Conservation (phyloP, 208 protist genomes). For the Leishmania tarentolae region DNA sequence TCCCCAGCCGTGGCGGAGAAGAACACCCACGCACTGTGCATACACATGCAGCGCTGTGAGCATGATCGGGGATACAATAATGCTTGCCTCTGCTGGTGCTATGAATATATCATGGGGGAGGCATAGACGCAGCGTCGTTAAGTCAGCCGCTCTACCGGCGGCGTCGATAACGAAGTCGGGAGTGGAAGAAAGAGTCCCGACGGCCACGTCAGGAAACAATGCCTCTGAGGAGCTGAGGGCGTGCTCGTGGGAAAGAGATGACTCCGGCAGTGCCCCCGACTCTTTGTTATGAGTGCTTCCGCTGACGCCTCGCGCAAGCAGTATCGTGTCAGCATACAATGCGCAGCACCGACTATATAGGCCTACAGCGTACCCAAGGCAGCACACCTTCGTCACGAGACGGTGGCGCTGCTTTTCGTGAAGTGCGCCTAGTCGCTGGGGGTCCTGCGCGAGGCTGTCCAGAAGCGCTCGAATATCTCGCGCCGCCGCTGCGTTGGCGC, state of each 20-base stretch:
- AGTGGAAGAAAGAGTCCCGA: neutral
- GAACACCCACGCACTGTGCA: conserved; percentile 26
- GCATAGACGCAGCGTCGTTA: conserved; percentile 24
- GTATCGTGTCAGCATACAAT: conserved; percentile 24
- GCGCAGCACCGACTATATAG: conserved; percentile 29
- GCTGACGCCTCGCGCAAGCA: neutral
- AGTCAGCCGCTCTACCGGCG: conserved; percentile 24
- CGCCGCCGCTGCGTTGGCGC: conserved; percentile 2
- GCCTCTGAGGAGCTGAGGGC: neutral
- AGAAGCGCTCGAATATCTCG: conserved; percentile 12
- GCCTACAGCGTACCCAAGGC: conserved; percentile 29
- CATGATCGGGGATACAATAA: conserved; percentile 1
- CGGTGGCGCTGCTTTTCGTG: conserved; percentile 23
- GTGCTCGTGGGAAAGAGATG: neutral
- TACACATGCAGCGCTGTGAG: conserved; percentile 19
- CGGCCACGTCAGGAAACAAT: neutral
- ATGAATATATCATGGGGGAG: neutral
- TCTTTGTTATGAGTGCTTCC: neutral
- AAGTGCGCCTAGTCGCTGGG: conserved; percentile 13
- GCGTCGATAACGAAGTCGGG: conserved; percentile 36
- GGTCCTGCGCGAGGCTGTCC: conserved; percentile 24
- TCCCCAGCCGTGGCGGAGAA: conserved; percentile 22
- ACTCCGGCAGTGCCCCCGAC: neutral
- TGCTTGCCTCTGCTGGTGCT: neutral
- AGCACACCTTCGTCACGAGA: conserved; percentile 22